Evolutionary conservation across 108 stramenopile species (phyloP).

Genomic region (Aureococcus anophagefferens): DNA sequence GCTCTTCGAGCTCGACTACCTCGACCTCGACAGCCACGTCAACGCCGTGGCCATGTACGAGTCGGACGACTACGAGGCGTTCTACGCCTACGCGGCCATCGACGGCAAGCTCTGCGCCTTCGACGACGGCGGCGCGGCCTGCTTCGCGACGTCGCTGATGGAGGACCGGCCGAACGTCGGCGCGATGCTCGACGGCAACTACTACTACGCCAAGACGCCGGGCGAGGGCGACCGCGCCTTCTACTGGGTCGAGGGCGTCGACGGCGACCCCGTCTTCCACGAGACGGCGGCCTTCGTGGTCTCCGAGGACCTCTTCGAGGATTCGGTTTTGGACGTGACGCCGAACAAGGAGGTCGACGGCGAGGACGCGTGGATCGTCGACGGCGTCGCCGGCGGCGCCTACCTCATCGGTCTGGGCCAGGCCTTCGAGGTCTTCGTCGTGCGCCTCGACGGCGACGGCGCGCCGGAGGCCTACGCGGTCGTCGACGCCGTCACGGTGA

Average conservation of each 20-base stretch:
- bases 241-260: neutral
- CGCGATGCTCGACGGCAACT: neutral
- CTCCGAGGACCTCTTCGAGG: neutral
- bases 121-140: neutral
- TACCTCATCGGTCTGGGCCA: neutral
- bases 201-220: neutral
- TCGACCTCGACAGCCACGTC: neutral
- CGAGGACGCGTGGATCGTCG: neutral
- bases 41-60: neutral
- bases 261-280: neutral
- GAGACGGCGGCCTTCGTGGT: neutral
- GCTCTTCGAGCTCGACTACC: too few species aligned
- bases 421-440: neutral
- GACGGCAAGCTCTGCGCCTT: neutral
- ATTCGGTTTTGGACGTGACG: neutral
- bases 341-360: too few species aligned
- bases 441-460: neutral
- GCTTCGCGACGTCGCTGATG: neutral
- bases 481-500: neutral
- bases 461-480: neutral
- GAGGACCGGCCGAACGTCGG: neutral
- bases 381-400: neutral
- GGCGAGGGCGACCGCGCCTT: neutral
- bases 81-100: neutral
- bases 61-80: neutral